Percentiles rank a stretch among this genome's conserved stretches.
These are phyloP conservation scores for Periconia macrospinosa DNA, from an alignment of 2,329 filamentous ascomycete species.

Conservation along the genomic window DNA sequence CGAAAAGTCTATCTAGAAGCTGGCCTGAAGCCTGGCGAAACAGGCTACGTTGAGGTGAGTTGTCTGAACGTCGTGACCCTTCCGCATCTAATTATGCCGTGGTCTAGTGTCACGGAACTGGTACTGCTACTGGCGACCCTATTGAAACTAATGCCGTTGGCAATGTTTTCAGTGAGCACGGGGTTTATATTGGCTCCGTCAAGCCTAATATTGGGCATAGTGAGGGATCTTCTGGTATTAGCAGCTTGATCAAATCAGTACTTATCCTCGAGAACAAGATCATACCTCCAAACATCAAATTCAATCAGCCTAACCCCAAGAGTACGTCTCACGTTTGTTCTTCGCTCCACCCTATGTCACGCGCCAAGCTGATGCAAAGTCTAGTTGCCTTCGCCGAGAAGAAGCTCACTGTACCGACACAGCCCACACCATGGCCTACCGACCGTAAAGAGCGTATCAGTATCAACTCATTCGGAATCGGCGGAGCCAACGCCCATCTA, in stretches of 20 bases:
- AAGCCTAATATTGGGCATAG: conserved; percentile 24
- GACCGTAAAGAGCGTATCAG: conserved; percentile 12
- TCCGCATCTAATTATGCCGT: background rate
- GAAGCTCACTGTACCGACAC: conserved; percentile 10
- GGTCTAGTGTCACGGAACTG: conserved; percentile 36
- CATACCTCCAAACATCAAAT: conserved; percentile 33
- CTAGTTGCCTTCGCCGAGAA: background rate
- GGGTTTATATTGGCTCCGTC: background rate
- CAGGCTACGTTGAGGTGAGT: conserved; percentile 38
- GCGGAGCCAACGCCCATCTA: conserved; percentile 23
- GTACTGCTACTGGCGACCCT: conserved; percentile 54
- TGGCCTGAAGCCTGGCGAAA: conserved; percentile 25
- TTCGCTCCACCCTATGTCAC: too few relatives aligned
- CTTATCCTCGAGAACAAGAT: conserved; percentile 35
- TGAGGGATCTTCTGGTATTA: conserved; percentile 20
- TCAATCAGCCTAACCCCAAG: conserved; percentile 32
- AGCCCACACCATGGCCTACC: conserved; percentile 13
- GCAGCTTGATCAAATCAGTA: conserved; percentile 23
- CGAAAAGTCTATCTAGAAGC: conserved; percentile 37
- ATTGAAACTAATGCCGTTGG: conserved; percentile 2
- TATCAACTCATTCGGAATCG: conserved; percentile 28
- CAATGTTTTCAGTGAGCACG: conserved; percentile 15
- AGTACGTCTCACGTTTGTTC: too few relatives aligned
- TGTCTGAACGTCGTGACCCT: conserved; percentile 59
- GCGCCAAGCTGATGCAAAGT: conserved; percentile 6